phyloP scores from a whole-genome alignment of 2,329 filamentous ascomycete species.

The Fusarium camptoceras region DNA sequence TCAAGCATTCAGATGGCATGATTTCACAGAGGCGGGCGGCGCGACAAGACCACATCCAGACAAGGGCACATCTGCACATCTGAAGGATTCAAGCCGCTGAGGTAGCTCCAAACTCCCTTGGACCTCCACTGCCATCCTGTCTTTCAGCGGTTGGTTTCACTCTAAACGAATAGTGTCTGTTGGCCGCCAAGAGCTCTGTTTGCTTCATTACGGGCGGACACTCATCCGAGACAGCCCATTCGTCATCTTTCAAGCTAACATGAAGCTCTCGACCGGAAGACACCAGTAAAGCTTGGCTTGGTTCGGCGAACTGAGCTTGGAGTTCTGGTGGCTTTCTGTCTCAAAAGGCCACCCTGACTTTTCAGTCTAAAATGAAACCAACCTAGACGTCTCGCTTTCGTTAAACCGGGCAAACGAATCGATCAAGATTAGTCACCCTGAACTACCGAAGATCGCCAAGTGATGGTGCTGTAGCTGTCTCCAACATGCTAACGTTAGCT shows the following conservation, averaged over 20 bases:
- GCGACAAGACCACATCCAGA: neutral
- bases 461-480: neutral
- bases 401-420: neutral
- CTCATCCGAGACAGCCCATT: neutral
- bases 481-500: neutral
- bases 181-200: conserved; percentile 5
- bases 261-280: neutral
- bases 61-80: neutral
- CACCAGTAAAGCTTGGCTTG: neutral
- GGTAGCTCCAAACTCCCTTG: conserved; percentile 17
- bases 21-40: neutral
- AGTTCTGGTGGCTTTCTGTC: neutral
- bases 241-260: neutral
- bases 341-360: neutral
- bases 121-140: conserved; percentile 2
- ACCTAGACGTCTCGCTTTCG: conserved; percentile 4
- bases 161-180: conserved; percentile 6
- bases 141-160: conserved; percentile 19
- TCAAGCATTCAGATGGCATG: neutral
- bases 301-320: neutral
- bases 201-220: neutral
- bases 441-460: conserved; percentile 1
- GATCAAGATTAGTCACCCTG: conserved; percentile 6
- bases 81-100: conserved; percentile 28
- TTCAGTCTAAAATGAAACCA: neutral